Base-by-base conservation (phyloP, 305 asterid species). In the Fraxinus albicans region DNA sequence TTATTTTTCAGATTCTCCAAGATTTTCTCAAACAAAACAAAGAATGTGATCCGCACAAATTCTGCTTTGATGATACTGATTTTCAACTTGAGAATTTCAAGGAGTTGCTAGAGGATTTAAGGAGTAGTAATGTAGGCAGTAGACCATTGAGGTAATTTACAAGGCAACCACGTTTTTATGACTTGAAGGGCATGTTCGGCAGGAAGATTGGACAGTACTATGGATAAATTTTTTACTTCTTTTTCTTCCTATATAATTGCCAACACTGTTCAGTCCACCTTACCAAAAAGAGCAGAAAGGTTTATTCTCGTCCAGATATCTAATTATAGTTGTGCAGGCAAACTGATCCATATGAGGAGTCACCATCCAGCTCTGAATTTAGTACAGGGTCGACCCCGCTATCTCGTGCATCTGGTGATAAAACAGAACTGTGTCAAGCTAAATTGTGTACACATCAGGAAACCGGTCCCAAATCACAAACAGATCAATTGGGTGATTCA, bases 21-120 rank as follows among this genome's bases (percentile, higher is more conserved):
- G 93, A 94, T 87, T 90, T 90, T 89, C 91, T 92, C 85, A 89
- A 90, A 79, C 98, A 92, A 86, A 90, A 89, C 81, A 93, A 94
- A 91, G 95, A 89, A 79, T 85, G 93, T 83, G 93, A 93, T 70
- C 80, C 78, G 82, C 79, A 80, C 72, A 82, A 86, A 80, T 87
- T 85, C 76, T 81, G 83, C 82, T 82, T 85, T 83, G 79, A 91
- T 42, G 93, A 89, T 81, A 79, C 89, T 84, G 90, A 91, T 82
- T 84, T 88, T 91, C 93, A 92, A 81, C 90, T 93, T 36, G 93
- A 91, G 84, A 91, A 87, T 86, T 84, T 91, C 81, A 89, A 87
- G 85, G 96, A 91, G 80, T 86, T 91, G 90, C 84, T 91, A 78
- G 93, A 92, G 85, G 95, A 92, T 79, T 87, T 93, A 27, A 69